Percentiles rank a stretch among this genome's conserved stretches.
These are phyloP conservation scores for Monilinia polystroma DNA, from an alignment of 2,329 filamentous ascomycete genomes.

Conservation along the genomic window DNA sequence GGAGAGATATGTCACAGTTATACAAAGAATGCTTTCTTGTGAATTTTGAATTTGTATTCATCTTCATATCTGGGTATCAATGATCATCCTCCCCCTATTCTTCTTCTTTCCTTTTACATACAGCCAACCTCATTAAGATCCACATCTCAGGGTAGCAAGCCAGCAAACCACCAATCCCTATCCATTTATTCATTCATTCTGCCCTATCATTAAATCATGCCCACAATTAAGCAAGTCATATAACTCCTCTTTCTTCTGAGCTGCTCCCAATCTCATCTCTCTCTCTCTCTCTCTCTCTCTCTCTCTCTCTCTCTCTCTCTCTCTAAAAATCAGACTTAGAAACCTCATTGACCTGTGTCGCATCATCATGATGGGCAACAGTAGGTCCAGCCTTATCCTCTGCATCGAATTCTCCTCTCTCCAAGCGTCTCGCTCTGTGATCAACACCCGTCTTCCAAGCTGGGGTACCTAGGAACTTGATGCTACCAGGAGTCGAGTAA, in stretches of 20 bases:
- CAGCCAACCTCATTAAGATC: background rate
- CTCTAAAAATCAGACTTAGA: constrained; percentile 16
- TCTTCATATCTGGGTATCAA: constrained; percentile 13
- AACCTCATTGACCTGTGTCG: constrained; percentile 13
- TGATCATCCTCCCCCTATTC: background rate
- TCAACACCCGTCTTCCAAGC: constrained; percentile 38
- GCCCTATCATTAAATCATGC: constrained; percentile 12
- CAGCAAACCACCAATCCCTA: background rate
- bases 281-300: background rate
- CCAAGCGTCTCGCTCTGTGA: constrained; percentile 29
- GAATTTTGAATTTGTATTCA: background rate
- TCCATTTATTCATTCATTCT: background rate
- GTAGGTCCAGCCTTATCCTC: constrained; percentile 34
- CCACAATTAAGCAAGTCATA: background rate
- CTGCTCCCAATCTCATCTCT: background rate
- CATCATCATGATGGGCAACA: constrained; percentile 12
- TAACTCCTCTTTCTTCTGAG: background rate
- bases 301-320: background rate
- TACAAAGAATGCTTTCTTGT: background rate
- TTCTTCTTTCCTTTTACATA: background rate
- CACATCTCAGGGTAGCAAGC: background rate
- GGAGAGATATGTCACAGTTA: too few species aligned
- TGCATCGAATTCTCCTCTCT: constrained; percentile 36
- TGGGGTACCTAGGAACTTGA: constrained; percentile 36
- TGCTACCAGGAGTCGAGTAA: constrained; percentile 39